Evolutionary conservation across 2,329 filamentous ascomycete genomes (phyloP).

Genomic region (Fusarium keratoplasticum): DNA sequence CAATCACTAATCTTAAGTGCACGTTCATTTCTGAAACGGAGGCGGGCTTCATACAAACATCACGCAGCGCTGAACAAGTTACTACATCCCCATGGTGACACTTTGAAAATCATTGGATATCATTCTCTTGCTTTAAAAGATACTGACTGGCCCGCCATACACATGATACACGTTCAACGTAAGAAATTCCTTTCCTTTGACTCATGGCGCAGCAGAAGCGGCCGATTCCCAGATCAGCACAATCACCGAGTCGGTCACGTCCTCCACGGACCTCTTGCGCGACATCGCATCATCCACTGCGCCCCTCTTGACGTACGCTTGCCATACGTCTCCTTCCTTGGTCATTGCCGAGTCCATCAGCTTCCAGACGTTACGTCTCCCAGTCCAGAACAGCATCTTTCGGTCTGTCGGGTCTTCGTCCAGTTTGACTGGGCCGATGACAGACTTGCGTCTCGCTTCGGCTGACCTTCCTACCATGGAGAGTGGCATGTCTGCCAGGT

Average conservation of each 20-base stretch:
- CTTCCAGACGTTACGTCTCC: conserved; percentile 53
- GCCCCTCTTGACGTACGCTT: conserved; percentile 57
- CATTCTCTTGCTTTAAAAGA: background rate
- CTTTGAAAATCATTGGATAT: background rate
- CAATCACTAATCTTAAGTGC: background rate
- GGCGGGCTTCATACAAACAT: background rate
- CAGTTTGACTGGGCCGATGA: conserved; percentile 48
- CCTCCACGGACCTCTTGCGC: conserved; percentile 30
- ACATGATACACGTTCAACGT: conserved; percentile 28
- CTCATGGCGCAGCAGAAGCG: conserved; percentile 21
- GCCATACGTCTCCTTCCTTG: conserved; percentile 56
- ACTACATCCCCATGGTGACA: background rate
- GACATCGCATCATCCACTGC: conserved; percentile 18
- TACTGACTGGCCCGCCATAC: conserved; percentile 1
- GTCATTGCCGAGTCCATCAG: conserved; percentile 54
- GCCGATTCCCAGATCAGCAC: conserved; percentile 45
- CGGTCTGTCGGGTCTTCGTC: conserved; percentile 45
- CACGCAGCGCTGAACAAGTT: background rate
- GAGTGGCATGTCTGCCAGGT: conserved; percentile 36
- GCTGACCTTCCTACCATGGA: conserved; percentile 10
- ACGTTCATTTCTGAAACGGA: background rate
- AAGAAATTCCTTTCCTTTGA: conserved; percentile 20
- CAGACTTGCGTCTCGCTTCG: conserved; percentile 20
- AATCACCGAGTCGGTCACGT: conserved; percentile 40
- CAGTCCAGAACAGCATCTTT: conserved; percentile 51